Conservation (phyloP, 129 eudicot genomes). For the Flaveria ramosissima region DNA sequence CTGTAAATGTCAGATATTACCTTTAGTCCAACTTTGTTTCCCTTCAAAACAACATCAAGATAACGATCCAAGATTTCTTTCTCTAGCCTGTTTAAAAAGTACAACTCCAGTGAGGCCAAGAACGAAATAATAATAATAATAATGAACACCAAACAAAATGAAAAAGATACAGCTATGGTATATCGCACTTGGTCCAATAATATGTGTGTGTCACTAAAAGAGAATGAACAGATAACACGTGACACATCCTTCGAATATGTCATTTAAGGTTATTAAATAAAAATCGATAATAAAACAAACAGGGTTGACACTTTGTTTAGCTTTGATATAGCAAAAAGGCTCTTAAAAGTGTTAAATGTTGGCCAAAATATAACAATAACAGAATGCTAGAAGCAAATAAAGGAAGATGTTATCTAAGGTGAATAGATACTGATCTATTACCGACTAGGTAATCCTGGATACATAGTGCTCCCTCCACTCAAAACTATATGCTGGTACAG, state of each 20-base stretch:
- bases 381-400: constrained; percentile 19
- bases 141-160: neutral
- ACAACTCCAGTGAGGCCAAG: constrained; percentile 15
- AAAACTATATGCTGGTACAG: constrained; percentile 96
- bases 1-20: constrained; percentile 37
- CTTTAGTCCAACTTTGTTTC: constrained; percentile 96
- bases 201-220: constrained; percentile 2
- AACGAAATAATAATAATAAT: constrained; percentile 21
- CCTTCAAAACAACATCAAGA: constrained; percentile 91
- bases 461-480: constrained; percentile 99
- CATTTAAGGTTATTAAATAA: neutral
- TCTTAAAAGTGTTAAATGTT: constrained; percentile 1
- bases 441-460: constrained; percentile 99
- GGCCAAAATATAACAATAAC: constrained; percentile 13
- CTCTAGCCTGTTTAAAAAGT: constrained; percentile 66
- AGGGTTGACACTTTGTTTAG: neutral
- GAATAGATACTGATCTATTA: constrained; percentile 37
- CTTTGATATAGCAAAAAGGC: constrained; percentile 8
- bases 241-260: neutral
- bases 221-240: neutral
- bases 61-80: constrained; percentile 95
- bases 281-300: neutral
- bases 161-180: constrained; percentile 13
- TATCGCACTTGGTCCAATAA: constrained; percentile 18
- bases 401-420: constrained; percentile 12